These are phyloP conservation scores for Quercus tomentella DNA, from an alignment of 331 rosid genomes.

Conservation along the genomic window DNA sequence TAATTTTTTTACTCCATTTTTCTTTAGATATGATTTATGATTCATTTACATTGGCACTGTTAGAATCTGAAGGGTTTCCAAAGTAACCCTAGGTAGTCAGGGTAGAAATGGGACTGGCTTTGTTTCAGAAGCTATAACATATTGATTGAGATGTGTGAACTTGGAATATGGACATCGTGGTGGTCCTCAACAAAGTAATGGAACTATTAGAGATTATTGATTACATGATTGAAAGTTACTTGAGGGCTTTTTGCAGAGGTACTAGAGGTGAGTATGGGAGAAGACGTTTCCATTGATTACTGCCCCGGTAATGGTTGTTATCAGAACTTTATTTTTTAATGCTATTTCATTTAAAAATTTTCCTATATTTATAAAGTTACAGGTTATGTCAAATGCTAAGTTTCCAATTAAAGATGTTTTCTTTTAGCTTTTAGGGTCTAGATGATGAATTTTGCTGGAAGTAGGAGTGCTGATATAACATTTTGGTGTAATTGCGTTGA, in stretches of 20 bases:
- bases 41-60: neutral
- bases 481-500: neutral
- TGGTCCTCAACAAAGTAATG: neutral
- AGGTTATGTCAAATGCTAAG: neutral
- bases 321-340: neutral
- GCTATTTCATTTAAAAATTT: neutral
- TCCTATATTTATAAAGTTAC: neutral
- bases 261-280: neutral
- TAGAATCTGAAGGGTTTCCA: neutral
- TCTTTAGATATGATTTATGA: neutral
- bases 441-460: neutral
- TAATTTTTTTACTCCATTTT: neutral
- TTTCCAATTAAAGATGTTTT: neutral
- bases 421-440: neutral
- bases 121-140: neutral
- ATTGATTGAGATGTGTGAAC: neutral
- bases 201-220: neutral
- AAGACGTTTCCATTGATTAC: neutral
- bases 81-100: neutral
- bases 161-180: neutral
- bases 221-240: neutral
- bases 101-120: neutral
- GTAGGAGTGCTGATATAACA: neutral
- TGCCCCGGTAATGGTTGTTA: neutral
- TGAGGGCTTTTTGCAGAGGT: neutral